These are phyloP conservation scores for Zoysia pacifica DNA, from an alignment of 176 grass and related monocot species.

Conservation along the genomic window DNA sequence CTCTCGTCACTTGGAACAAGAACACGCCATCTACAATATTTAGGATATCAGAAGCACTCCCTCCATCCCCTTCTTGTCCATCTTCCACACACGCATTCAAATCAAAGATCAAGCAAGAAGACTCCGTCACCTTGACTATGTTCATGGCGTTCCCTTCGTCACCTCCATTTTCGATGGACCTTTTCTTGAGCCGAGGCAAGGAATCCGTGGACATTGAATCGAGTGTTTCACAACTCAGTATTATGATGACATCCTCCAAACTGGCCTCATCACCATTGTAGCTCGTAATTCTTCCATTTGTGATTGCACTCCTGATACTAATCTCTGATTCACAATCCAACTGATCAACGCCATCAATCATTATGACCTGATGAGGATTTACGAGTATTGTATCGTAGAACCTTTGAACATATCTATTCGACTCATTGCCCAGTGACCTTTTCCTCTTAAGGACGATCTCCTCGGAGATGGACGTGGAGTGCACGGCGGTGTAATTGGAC, in stretches of 20 bases:
- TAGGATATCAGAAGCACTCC: constrained; percentile 32
- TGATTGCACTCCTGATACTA: constrained; percentile 48
- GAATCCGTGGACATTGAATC: constrained; percentile 44
- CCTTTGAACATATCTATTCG: constrained; percentile 16
- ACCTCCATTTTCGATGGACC: constrained; percentile 21
- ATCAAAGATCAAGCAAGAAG: constrained; percentile 61
- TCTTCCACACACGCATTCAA: constrained; percentile 62
- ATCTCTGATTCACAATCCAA: constrained; percentile 42
- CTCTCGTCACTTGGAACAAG: constrained; percentile 45
- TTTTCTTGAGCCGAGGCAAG: constrained; percentile 53
- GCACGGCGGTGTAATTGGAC: constrained; percentile 14
- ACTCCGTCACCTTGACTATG: constrained; percentile 22
- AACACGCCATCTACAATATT: constrained; percentile 65
- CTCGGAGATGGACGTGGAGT: constrained; percentile 42
- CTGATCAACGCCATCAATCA: constrained; percentile 64
- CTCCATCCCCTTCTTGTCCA: constrained; percentile 3
- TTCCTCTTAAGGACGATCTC: constrained; percentile 49
- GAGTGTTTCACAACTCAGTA: constrained; percentile 62
- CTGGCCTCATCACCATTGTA: constrained; percentile 45
- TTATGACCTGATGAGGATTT: constrained; percentile 65
- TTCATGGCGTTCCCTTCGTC: constrained; percentile 12
- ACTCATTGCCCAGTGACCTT: constrained; percentile 35
- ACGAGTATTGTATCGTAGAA: constrained; percentile 47
- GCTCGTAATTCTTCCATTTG: constrained; percentile 40
- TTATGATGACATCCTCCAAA: constrained; percentile 64